These are phyloP conservation scores for Umbelopsis sp. DNA, from an alignment of 192 early-diverging fungal genomes.

Conservation along the genomic window DNA sequence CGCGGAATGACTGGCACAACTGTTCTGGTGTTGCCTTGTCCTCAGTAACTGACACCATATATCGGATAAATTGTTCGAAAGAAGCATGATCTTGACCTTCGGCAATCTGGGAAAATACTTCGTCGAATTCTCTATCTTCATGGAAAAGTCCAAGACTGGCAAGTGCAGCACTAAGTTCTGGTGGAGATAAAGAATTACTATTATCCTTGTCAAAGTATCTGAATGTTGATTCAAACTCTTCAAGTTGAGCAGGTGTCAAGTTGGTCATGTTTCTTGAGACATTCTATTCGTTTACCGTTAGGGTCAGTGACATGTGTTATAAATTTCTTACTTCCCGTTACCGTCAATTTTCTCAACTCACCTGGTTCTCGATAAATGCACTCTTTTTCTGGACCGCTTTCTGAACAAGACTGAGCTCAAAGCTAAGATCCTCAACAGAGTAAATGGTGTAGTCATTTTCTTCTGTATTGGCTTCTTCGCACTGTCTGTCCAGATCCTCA, in stretches of 20 bases:
- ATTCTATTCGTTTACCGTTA: slow-evolving; percentile 43
- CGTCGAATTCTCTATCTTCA: slow-evolving; percentile 76
- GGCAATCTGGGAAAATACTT: slow-evolving; percentile 64
- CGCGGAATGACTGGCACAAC: slow-evolving; percentile 81
- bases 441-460: slow-evolving; percentile 94
- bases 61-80: slow-evolving; percentile 90
- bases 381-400: slow-evolving; percentile 80
- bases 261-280: slow-evolving; percentile 92
- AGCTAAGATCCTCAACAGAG: slow-evolving; percentile 86
- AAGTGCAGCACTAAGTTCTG: slow-evolving; percentile 87
- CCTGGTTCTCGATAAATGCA: slow-evolving; percentile 94
- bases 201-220: slow-evolving; percentile 89
- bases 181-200: slow-evolving; percentile 71
- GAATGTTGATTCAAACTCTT: slow-evolving; percentile 92
- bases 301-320: neutral
- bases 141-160: slow-evolving; percentile 74
- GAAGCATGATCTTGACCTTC: slow-evolving; percentile 66
- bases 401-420: slow-evolving; percentile 80
- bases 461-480: slow-evolving; percentile 85
- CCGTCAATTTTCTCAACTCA: slow-evolving; percentile 18
- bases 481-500: slow-evolving; percentile 65
- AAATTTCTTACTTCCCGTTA: no score
- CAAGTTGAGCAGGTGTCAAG: slow-evolving; percentile 88
- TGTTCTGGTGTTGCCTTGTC: slow-evolving; percentile 90
- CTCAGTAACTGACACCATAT: slow-evolving; percentile 84